Percentiles rank a stretch among this genome's conserved stretches.
Evolutionary conservation across 169 alveolate species (phyloP).

Genomic region (Hepatocystis sp.): DNA sequence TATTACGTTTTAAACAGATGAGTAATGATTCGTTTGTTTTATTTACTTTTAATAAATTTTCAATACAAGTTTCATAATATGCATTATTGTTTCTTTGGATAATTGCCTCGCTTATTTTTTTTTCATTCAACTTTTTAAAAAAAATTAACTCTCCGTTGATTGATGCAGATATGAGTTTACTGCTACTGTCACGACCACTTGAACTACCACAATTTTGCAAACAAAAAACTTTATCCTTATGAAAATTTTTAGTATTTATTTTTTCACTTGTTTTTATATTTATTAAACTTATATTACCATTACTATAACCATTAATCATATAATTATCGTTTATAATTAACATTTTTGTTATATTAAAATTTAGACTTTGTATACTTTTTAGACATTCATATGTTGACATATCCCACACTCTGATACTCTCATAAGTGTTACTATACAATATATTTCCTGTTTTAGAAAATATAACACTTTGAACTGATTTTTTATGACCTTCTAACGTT

Average conservation of each 20-base stretch:
- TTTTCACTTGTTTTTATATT: conserved; percentile 67
- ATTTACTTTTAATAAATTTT: conserved; percentile 53
- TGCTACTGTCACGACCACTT: conserved; percentile 4
- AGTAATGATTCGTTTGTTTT: conserved; percentile 64
- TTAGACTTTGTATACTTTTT: conserved; percentile 71
- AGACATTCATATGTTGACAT: conserved; percentile 27
- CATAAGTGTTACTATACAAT: conserved; percentile 58
- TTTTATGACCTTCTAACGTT: conserved; percentile 70
- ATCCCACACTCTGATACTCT: conserved; percentile 52
- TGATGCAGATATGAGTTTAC: conserved; percentile 40
- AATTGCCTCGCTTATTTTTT: conserved; percentile 24
- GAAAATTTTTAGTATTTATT: conserved; percentile 43
- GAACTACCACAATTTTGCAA: conserved; percentile 17
- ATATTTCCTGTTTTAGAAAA: conserved; percentile 28
- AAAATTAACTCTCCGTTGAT: conserved; percentile 60
- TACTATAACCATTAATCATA: conserved; percentile 53
- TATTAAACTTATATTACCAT: conserved; percentile 64
- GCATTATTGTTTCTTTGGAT: conserved; percentile 21
- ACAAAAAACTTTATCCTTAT: conserved; percentile 73
- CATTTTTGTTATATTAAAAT: conserved; percentile 49
- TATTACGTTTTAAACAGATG: conserved; percentile 59
- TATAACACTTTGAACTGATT: conserved; percentile 55
- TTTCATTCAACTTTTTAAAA: conserved; percentile 51
- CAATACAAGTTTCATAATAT: conserved; percentile 59
- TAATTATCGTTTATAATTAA: conserved; percentile 50